Evolutionary conservation across 306 rosid species (phyloP), one percentile per base, ranked within the genome.

Genomic region (Trichosanthes cucumerina): DNA sequence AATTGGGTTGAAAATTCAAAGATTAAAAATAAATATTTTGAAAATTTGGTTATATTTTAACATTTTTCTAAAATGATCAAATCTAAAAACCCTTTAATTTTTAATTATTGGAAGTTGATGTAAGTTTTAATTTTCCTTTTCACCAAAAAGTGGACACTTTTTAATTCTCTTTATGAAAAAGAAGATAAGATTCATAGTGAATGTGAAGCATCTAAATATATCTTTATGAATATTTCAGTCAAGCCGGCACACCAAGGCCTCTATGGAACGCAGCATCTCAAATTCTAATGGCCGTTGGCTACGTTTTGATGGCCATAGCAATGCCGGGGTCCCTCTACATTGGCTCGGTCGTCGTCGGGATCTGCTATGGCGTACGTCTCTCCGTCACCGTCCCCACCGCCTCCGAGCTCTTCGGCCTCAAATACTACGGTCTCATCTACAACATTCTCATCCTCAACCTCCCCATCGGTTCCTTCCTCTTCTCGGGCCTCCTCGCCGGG

Each of bases 381-480:
- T 95, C 98, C 0, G 63, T 93, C 56, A 93, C 96, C 1, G 97
- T 91, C 33, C 93, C 97, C 1, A 78, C 91, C 0, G 98, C 98
- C 5, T 93, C 97, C 2, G 90, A 89, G 79, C 82, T 93, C 12
- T 93, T 93, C 75, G 98, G 98, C n/a, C 92, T 93, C 78, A 93
- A 89, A 81, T 90, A 90, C 34, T 91, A 88, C 44, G 94, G 94
- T 19, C 90, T 90, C 6, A 86, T 90, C 33, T 95, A 95, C 87
- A 92, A 95, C 80, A 84, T 95, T 66, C 88, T 95, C 19, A 92
- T 95, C 77, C 93, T 95, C 70, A 92, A 95, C 68, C 97, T 95
- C 33, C 97, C 99, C 2, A 84, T 95, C 0, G 99, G 99, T 3
- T 95, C 99, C 56, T 89, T 95, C 88, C 93, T 95, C 80, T 92